A percentile compares a stretch with the other conserved stretches of the same genome.
These are phyloP conservation scores for Sophora flavescens DNA, from an alignment of 306 rosid species.

Conservation along the genomic window DNA sequence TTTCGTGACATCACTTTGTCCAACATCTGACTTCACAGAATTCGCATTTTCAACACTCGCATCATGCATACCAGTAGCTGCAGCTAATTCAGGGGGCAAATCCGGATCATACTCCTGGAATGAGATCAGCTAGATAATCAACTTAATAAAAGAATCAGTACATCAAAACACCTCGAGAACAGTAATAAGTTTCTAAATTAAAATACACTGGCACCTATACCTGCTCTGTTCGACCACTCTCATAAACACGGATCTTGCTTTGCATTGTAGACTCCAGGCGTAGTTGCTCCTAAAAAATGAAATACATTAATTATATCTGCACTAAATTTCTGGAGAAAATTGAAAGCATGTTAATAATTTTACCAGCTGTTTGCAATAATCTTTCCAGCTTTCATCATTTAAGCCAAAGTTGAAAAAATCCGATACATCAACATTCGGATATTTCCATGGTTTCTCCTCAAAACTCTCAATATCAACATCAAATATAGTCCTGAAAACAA, in stretches of 20 bases:
- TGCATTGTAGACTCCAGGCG: constrained; percentile 99
- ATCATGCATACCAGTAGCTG: constrained; percentile 87
- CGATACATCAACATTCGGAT: constrained; percentile 75
- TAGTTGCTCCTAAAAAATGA: constrained; percentile 80
- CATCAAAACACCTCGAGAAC: background rate
- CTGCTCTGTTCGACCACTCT: constrained; percentile 97
- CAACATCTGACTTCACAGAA: constrained; percentile 64
- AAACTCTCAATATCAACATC: constrained; percentile 90
- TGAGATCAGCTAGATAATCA: constrained; percentile 34
- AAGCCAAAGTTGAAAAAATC: constrained; percentile 95
- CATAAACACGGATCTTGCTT: constrained; percentile 96
- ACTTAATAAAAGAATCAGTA: constrained; percentile 16
- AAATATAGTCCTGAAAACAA: constrained; percentile 86
- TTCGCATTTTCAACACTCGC: constrained; percentile 62
- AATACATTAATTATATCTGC: constrained; percentile 36
- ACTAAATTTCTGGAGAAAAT: constrained; percentile 25
- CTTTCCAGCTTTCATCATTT: constrained; percentile 96
- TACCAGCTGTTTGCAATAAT: constrained; percentile 99
- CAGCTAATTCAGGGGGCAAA: constrained; percentile 98
- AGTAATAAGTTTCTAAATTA: constrained; percentile 22
- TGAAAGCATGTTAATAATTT: constrained; percentile 26
- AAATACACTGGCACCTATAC: constrained; percentile 53
- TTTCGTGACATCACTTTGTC: constrained; percentile 70
- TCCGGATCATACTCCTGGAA: constrained; percentile 96
- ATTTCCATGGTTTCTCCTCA: constrained; percentile 98